phyloP scores from a whole-genome alignment of 2,329 filamentous ascomycete genomes.

The Gaeumannomyces sp. region DNA sequence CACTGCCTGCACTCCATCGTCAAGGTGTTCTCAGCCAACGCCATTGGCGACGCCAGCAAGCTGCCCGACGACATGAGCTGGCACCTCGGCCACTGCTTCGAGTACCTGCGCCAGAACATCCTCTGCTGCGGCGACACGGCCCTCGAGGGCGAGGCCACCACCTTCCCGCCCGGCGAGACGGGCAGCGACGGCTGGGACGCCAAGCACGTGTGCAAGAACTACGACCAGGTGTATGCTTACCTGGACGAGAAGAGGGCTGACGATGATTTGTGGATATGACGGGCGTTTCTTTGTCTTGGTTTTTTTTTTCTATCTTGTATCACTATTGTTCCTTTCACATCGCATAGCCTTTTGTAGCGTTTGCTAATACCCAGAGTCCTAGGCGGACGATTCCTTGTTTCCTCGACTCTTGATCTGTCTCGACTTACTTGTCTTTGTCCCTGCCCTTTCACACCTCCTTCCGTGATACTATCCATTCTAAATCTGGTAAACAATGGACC shows the following conservation, averaged over 20 bases:
- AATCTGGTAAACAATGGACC: no score
- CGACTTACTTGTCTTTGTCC: no score
- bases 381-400: no score
- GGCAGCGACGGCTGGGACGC: constrained; percentile 34
- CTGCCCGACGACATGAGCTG: constrained; percentile 26
- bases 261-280: constrained; percentile 31
- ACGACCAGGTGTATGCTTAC: constrained; percentile 13
- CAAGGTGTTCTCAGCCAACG: constrained; percentile 27
- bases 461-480: no score
- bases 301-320: not conserved
- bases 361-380: not conserved
- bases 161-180: constrained; percentile 23
- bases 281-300: not conserved
- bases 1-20: constrained; percentile 36
- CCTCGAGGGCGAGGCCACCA: constrained; percentile 28
- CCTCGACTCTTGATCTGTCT: no score
- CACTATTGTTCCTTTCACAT: no score
- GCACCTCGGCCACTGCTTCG: constrained; percentile 21
- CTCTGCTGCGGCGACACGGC: constrained; percentile 18
- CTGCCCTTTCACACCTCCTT: no score
- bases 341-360: not conserved
- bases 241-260: constrained; percentile 28
- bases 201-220: constrained; percentile 16
- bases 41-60: constrained; percentile 20
- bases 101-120: constrained; percentile 18